These are phyloP conservation scores for Cenococcum geophilum DNA, from an alignment of 495 filamentous ascomycete genomes.

Conservation along the genomic window DNA sequence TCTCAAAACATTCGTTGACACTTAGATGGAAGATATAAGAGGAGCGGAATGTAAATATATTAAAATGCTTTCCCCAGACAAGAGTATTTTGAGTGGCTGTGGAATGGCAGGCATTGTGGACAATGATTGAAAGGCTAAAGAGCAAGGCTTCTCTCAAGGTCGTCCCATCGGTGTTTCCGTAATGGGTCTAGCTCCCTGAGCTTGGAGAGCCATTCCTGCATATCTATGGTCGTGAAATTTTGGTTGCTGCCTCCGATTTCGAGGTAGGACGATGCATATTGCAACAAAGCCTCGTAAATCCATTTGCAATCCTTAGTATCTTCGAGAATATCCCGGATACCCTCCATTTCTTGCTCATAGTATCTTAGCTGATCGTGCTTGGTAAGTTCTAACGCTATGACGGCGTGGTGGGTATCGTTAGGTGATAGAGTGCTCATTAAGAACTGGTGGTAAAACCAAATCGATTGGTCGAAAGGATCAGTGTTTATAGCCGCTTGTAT, in stretches of 20 bases:
- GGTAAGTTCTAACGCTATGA: constrained; percentile 55
- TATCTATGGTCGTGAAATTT: constrained; percentile 31
- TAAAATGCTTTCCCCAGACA: not conserved
- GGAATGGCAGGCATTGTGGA: not conserved
- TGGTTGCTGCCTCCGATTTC: constrained; percentile 31
- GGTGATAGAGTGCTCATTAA: constrained; percentile 56
- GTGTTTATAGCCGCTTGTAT: constrained; percentile 72
- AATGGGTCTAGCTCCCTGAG: constrained; percentile 38
- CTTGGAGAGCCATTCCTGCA: constrained; percentile 36
- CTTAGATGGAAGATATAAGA: constrained; percentile 56
- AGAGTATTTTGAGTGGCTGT: not conserved
- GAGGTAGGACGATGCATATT: constrained; percentile 21
- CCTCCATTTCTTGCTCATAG: constrained; percentile 37
- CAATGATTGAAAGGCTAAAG: constrained; percentile 6
- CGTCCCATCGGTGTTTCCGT: constrained; percentile 38
- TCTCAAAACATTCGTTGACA: constrained; percentile 61
- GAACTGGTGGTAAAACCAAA: constrained; percentile 95
- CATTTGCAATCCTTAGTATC: constrained; percentile 54
- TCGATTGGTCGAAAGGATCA: constrained; percentile 82
- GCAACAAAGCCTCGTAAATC: constrained; percentile 39
- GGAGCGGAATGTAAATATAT: not conserved
- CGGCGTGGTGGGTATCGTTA: constrained; percentile 34
- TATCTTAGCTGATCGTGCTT: constrained; percentile 29
- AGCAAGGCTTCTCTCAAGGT: constrained; percentile 31
- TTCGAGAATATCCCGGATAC: constrained; percentile 52